Conservation (phyloP, 2,329 filamentous ascomycete species). For the Neurospora sp. region DNA sequence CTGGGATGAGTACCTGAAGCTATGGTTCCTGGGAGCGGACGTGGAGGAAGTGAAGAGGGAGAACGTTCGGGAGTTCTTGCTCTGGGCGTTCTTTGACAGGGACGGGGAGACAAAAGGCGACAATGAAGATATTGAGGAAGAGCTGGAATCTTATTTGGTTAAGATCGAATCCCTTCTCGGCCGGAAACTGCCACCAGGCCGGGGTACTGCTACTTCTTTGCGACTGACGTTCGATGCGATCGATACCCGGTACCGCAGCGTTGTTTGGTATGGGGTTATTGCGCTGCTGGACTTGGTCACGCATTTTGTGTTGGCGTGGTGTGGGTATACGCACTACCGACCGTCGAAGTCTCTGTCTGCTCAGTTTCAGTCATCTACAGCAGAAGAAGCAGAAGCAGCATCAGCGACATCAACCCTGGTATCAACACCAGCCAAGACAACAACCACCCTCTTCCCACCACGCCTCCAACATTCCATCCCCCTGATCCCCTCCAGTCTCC, state of each 20-base stretch:
- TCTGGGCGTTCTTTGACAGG: conserved; percentile 56
- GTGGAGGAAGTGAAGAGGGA: conserved; percentile 49
- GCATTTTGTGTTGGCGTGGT: conserved; percentile 32
- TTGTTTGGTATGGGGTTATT: conserved; percentile 54
- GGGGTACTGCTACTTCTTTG: conserved; percentile 44
- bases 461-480: conserved; percentile 34
- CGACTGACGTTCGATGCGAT: conserved; percentile 58
- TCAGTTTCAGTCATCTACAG: conserved; percentile 8
- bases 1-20: conserved; percentile 44
- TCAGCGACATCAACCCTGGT: too few species aligned
- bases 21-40: conserved; percentile 57
- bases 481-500: conserved; percentile 25
- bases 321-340: conserved; percentile 43
- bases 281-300: conserved; percentile 44
- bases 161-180: conserved; percentile 44
- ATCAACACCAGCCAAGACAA: not conserved
- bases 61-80: conserved; percentile 56
- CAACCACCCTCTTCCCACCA: conserved; percentile 44
- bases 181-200: conserved; percentile 39
- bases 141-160: conserved; percentile 38
- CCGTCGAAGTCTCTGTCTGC: conserved; percentile 17
- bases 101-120: conserved; percentile 16
- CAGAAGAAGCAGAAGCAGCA: conserved; percentile 10
- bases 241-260: conserved; percentile 47
- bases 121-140: conserved; percentile 25